A percentile compares a stretch with the other conserved stretches of the same genome.
phyloP scores from a whole-genome alignment of 2,329 filamentous ascomycete genomes.

The Colletotrichum destructivum region DNA sequence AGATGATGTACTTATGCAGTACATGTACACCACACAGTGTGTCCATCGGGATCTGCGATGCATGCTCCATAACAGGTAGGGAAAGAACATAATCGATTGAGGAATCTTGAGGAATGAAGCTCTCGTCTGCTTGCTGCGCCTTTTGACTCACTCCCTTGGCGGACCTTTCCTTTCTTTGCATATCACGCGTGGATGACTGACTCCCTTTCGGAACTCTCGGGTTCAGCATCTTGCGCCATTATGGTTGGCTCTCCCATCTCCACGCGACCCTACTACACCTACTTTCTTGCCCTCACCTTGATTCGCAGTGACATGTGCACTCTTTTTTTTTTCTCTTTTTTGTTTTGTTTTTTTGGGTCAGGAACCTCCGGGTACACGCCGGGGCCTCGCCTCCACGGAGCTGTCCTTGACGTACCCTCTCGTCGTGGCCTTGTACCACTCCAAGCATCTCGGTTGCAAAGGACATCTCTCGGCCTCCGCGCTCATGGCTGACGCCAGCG shows the following conservation, averaged over 20 bases:
- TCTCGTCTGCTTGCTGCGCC: constrained; percentile 3
- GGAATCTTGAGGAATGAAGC: constrained; percentile 8
- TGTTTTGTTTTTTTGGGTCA: not conserved
- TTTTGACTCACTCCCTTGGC: not conserved
- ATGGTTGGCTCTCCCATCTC: constrained; percentile 17
- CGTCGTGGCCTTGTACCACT: constrained; percentile 13
- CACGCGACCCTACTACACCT: constrained; percentile 10
- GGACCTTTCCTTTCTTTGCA: not conserved
- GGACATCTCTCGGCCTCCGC: constrained; percentile 30
- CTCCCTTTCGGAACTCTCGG: constrained; percentile 34
- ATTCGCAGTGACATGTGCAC: not conserved
- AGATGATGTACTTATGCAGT: no score
- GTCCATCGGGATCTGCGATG: not conserved
- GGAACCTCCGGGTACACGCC: constrained; percentile 1
- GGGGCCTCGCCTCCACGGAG: not conserved
- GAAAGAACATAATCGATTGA: not conserved
- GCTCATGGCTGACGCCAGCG: not conserved
- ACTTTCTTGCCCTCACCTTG: constrained; percentile 4
- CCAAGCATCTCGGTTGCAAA: constrained; percentile 26
- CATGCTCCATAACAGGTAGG: not conserved
- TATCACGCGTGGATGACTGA: constrained; percentile 12
- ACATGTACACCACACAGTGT: no score
- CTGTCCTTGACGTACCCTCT: constrained; percentile 13
- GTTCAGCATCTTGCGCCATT: not conserved
- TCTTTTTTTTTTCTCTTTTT: not conserved